Evolutionary conservation across 2,329 filamentous ascomycete genomes (phyloP), one percentile per base, ranked within the genome.

Genomic region (Monilinia aucupariae): DNA sequence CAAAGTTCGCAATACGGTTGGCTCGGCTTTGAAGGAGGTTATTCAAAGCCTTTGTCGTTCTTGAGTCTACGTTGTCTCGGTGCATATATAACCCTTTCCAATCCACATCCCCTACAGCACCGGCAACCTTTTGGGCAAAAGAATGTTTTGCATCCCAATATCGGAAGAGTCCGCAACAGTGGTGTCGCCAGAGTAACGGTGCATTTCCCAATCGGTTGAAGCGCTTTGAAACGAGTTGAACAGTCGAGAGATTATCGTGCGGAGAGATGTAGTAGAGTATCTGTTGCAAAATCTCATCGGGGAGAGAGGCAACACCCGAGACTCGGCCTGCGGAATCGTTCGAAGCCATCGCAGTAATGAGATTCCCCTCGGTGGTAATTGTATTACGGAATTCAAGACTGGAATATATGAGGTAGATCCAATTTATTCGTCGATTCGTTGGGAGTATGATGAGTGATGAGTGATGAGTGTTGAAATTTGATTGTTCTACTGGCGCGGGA

Each of bases 251-350:
- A 55, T 79, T 80, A 65, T 87, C 81, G 63, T 79, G 79, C 68
- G 81, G 87, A 71, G 79, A 75, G 50, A 82, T 74, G 72, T 85
- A 85, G 66, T 81, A 80, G 68, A 97, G 81, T 68, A 97, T 89
- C 60, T 87, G 82, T 73, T 91, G 85, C 70, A 97, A 81, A 66
- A 97, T 84, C 78, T 99, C 94, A 75, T 93, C 89, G 48, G 92
- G 92, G 48, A 75, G 71, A 22, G 59, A 41, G 20, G 59, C 17
- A 69, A 58, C 43, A 58, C 49, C n/a, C 45, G 43, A 32, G 27
- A 34, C 47, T 62, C 27, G 37, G 32, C 32, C 22, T 45, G 25
- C 27, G 15, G 22, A 51, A 34, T 27, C n/a, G 41, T 47, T 47
- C 15, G 45, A n/a, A 48, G 50, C 17, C 30, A 49, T 62, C 30